Conservation (phyloP, 2,329 filamentous ascomycete genomes). For the Penicillium digitatum region DNA sequence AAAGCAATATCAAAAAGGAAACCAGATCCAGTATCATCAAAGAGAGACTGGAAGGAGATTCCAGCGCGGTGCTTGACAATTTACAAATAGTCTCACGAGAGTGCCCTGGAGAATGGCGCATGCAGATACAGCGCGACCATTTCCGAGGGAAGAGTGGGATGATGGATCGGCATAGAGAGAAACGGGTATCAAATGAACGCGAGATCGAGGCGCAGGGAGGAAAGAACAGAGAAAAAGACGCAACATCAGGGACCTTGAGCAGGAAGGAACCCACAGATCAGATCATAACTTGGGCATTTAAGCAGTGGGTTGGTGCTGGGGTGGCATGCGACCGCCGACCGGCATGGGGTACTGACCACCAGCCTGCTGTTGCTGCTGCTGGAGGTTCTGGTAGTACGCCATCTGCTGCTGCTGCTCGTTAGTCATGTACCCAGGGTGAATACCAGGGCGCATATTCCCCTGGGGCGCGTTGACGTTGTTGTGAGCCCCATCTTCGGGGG, state of each 20-base stretch:
- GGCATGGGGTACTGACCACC: conserved; percentile 74
- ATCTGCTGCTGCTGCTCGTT: conserved; percentile 68
- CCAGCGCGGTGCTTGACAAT: conserved; percentile 21
- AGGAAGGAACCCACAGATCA: conserved; percentile 16
- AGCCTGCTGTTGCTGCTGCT: conserved; percentile 63
- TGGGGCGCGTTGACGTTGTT: conserved; percentile 69
- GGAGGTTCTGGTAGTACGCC: conserved; percentile 78
- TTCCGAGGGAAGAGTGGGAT: conserved; percentile 10
- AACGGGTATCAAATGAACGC: conserved; percentile 39
- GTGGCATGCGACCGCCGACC: conserved; percentile 71
- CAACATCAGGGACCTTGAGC: conserved; percentile 24
- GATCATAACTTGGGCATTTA: conserved; percentile 37
- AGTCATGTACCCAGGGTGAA: conserved; percentile 67
- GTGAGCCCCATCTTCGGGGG: conserved; percentile 81
- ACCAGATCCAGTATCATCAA: conserved; percentile 13
- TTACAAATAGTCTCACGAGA: conserved; percentile 20
- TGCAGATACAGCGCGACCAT: conserved; percentile 5
- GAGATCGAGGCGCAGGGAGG: conserved; percentile 25
- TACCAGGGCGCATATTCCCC: conserved; percentile 62
- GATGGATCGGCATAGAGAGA: conserved; percentile 28
- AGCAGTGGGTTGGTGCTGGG: conserved; percentile 77
- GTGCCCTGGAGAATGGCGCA: conserved; percentile 6
- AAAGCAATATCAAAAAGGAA: conserved; percentile 12
- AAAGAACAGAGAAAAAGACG: conserved; percentile 26
- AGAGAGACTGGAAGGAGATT: conserved; percentile 10